These are phyloP conservation scores for Bacterosira constricta DNA, from an alignment of 108 stramenopile species.

Conservation along the genomic window DNA sequence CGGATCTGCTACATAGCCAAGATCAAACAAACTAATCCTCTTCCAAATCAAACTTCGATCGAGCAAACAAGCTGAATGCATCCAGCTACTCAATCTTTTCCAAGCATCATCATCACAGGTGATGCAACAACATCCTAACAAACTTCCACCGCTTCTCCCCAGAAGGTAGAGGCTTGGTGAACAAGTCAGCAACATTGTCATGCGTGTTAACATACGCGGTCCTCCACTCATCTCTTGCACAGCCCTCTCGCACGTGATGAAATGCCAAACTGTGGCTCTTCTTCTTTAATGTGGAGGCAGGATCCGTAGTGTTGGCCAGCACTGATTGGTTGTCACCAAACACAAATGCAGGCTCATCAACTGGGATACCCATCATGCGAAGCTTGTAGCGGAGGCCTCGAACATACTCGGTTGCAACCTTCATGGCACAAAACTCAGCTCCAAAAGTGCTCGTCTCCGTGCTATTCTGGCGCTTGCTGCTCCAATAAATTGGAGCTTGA, in stretches of 20 bases:
- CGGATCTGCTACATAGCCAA: too few relatives aligned
- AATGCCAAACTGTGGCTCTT: slow-evolving; percentile 1
- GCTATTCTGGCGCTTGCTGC: slow-evolving; percentile 49
- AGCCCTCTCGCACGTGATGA: slow-evolving; percentile 10
- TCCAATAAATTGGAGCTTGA: slow-evolving; percentile 5
- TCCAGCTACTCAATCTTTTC: too few relatives aligned
- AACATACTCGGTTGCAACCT: slow-evolving; percentile 40
- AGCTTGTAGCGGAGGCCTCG: slow-evolving; percentile 61
- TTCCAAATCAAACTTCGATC: too few relatives aligned
- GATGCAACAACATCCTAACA: too few relatives aligned
- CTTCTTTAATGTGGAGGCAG: slow-evolving; percentile 24
- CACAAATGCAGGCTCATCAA: too few relatives aligned
- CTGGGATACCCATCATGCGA: slow-evolving; percentile 57
- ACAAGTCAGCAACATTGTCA: not conserved
- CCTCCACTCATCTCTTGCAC: slow-evolving; percentile 17
- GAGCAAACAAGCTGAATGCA: too few relatives aligned
- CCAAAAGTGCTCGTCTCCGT: slow-evolving; percentile 64
- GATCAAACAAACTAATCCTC: too few relatives aligned
- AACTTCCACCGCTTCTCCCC: too few relatives aligned
- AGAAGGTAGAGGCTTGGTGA: too few relatives aligned
- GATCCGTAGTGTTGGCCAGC: too few relatives aligned
- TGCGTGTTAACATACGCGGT: slow-evolving; percentile 11
- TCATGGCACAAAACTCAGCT: slow-evolving; percentile 61
- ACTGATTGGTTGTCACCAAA: too few relatives aligned
- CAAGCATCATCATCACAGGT: too few relatives aligned